A percentile compares a stretch with the other conserved stretches of the same genome.
Conservation (phyloP, 352 stramenopile species). For the Globisporangium recalcitrans region DNA sequence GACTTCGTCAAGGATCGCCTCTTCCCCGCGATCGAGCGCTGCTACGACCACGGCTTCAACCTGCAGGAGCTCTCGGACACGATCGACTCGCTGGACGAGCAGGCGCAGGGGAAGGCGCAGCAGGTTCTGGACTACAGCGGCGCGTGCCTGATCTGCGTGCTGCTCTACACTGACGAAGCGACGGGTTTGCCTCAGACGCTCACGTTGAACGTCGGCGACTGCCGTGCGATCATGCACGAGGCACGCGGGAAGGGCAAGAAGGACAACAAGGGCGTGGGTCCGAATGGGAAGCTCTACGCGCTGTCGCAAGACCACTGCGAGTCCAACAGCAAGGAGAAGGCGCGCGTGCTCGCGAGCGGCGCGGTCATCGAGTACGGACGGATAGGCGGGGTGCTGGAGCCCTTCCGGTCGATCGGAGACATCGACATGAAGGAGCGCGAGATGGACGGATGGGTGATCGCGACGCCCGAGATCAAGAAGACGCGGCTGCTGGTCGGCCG, state of each 20-base stretch:
- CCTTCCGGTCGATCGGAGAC: slow-evolving; percentile 82
- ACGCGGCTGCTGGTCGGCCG: slow-evolving; percentile 36
- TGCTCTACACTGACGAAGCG: slow-evolving; percentile 41
- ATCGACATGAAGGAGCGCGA: slow-evolving; percentile 71
- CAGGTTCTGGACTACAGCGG: slow-evolving; percentile 50
- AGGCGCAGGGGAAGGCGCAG: slow-evolving; percentile 35
- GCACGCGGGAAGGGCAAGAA: slow-evolving; percentile 18
- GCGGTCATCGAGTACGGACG: slow-evolving; percentile 64
- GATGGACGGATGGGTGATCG: slow-evolving; percentile 74
- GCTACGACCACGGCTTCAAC: slow-evolving; percentile 35
- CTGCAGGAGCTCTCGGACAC: slow-evolving; percentile 27
- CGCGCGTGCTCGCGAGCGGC: slow-evolving; percentile 53
- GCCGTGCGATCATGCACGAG: slow-evolving; percentile 52
- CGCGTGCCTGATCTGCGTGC: slow-evolving; percentile 53
- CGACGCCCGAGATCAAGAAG: slow-evolving; percentile 57
- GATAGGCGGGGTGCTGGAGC: slow-evolving; percentile 72
- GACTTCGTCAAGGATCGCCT: slow-evolving; percentile 53
- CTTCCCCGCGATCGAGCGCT: slow-evolving; percentile 35
- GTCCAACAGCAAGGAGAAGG: slow-evolving; percentile 46
- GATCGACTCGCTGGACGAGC: slow-evolving; percentile 43
- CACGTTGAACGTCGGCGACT: slow-evolving; percentile 75
- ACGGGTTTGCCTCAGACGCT: slow-evolving; percentile 37
- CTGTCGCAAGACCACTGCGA: slow-evolving; percentile 75
- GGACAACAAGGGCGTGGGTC: slow-evolving; percentile 4
- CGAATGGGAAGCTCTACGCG: slow-evolving; percentile 20